Conservation (phyloP, 2,329 filamentous ascomycete genomes). For the Aspergillus pseudoterreus region DNA sequence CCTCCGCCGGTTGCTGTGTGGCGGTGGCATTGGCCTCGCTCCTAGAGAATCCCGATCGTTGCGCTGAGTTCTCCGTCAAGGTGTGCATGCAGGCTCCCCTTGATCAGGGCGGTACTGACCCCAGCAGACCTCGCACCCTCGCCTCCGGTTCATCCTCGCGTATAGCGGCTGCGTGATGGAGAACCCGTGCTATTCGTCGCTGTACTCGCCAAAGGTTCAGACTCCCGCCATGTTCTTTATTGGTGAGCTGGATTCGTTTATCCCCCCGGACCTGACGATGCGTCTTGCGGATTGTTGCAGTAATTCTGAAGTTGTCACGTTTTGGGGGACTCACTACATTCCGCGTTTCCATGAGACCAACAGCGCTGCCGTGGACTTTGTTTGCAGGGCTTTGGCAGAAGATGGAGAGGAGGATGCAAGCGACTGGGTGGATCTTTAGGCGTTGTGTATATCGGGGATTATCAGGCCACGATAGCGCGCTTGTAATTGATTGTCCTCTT, state of each 20-base stretch:
- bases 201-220: background rate
- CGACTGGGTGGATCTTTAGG: too few relatives aligned
- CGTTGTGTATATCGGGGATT: too few relatives aligned
- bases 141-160: slow-evolving; percentile 1
- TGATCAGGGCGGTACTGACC: background rate
- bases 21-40: background rate
- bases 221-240: background rate
- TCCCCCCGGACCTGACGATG: background rate
- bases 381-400: too few relatives aligned
- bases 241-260: background rate
- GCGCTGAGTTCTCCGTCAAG: background rate
- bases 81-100: background rate
- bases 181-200: background rate
- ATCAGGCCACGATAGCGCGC: too few relatives aligned
- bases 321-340: background rate
- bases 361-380: too few relatives aligned
- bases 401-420: too few relatives aligned
- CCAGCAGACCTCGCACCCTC: slow-evolving; percentile 1
- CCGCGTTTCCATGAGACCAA: background rate
- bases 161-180: slow-evolving; percentile 1
- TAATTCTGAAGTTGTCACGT: background rate
- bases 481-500: too few relatives aligned
- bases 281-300: background rate
- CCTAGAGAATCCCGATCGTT: background rate
- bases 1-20: slow-evolving; percentile 1